These are phyloP conservation scores for Ormosia semicastrata DNA, from an alignment of 306 rosid species.

Conservation along the genomic window DNA sequence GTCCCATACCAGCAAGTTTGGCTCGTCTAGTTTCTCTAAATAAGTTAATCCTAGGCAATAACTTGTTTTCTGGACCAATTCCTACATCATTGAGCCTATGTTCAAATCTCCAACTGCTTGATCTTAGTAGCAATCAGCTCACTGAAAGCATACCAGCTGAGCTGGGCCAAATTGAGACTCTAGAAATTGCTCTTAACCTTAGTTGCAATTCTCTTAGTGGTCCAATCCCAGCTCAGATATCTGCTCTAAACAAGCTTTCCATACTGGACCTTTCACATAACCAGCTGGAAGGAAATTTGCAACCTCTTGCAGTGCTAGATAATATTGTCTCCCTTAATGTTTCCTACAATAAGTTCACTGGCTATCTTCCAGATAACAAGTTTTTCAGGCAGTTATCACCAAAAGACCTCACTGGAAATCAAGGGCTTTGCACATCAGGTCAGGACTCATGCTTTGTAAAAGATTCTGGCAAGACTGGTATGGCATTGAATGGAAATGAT, in stretches of 20 bases:
- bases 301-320: conserved; percentile 59
- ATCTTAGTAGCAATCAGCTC: conserved; percentile 79
- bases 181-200: conserved; percentile 83
- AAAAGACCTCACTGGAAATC: conserved; percentile 64
- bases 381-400: conserved; percentile 76
- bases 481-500: conserved; percentile 36
- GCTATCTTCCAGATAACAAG: conserved; percentile 83
- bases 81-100: conserved; percentile 74
- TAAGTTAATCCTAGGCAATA: conserved; percentile 69
- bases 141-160: conserved; percentile 68
- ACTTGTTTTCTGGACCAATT: conserved; percentile 70
- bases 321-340: conserved; percentile 89
- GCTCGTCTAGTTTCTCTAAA: conserved; percentile 68
- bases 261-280: conserved; percentile 81
- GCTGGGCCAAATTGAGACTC: conserved; percentile 57
- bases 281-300: conserved; percentile 75
- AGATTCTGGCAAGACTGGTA: conserved; percentile 37
- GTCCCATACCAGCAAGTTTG: conserved; percentile 62
- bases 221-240: conserved; percentile 66
- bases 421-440: conserved; percentile 70
- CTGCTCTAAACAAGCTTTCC: conserved; percentile 77
- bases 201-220: conserved; percentile 78
- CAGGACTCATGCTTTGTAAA: conserved; percentile 62
- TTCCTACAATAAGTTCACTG: conserved; percentile 70
- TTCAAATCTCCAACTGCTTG: conserved; percentile 80